These are phyloP conservation scores for Rhizoclosmatium globosum DNA, from an alignment of 192 early-diverging fungal species.

Conservation along the genomic window DNA sequence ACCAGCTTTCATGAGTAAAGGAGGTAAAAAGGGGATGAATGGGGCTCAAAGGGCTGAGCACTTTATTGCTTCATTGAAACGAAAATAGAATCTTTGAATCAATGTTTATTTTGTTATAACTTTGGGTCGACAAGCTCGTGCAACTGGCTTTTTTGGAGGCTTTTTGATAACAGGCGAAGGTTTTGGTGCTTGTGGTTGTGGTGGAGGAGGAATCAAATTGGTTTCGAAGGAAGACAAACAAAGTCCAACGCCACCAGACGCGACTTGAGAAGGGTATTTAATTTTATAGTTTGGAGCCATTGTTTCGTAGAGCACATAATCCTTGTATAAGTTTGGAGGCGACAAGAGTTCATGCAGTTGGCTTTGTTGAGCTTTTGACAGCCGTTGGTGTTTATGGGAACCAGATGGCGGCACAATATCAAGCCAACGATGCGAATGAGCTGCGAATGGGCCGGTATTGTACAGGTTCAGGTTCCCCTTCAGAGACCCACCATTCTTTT, in stretches of 20 bases:
- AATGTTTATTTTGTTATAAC: not conserved
- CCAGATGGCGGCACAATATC: slow-evolving; percentile 10
- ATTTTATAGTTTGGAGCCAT: slow-evolving; percentile 12
- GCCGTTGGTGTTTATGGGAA: not conserved
- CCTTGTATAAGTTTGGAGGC: slow-evolving; percentile 20
- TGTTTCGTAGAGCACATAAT: slow-evolving; percentile 8
- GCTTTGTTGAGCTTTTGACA: not conserved
- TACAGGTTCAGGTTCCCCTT: not conserved
- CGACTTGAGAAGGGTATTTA: slow-evolving; percentile 25
- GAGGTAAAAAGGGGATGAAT: not conserved
- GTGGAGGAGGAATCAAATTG: not conserved
- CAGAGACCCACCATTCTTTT: not conserved
- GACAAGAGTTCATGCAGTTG: not conserved
- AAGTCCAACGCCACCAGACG: slow-evolving; percentile 16
- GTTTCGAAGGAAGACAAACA: not conserved
- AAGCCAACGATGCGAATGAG: slow-evolving; percentile 24
- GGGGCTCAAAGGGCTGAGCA: slow-evolving; percentile 25
- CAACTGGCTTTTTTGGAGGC: not conserved
- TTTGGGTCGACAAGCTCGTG: not conserved
- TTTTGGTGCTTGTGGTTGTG: not conserved
- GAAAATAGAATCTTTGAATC: not conserved
- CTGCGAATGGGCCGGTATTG: not conserved
- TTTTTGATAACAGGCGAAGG: not conserved
- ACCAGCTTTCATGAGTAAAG: slow-evolving; percentile 2
- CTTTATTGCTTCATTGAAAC: slow-evolving; percentile 24